Evolutionary conservation across 305 asterid genomes (phyloP).

Genomic region (Striga hermonthica): DNA sequence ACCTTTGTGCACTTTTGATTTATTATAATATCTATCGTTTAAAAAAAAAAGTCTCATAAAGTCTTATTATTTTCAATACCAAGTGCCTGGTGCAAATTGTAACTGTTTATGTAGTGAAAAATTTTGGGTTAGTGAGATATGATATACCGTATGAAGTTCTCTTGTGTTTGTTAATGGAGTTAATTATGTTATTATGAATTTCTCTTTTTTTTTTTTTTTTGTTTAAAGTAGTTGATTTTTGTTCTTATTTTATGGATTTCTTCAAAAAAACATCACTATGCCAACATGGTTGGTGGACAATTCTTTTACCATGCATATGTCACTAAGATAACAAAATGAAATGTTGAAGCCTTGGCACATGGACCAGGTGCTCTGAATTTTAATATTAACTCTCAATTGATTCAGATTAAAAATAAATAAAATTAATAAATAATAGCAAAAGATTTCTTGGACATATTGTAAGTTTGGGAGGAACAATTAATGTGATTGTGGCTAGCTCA

Average conservation of each 20-base stretch:
- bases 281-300: not conserved
- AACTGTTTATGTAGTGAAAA: too few relatives aligned
- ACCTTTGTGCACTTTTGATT: too few relatives aligned
- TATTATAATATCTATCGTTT: too few relatives aligned
- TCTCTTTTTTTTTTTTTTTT: not conserved
- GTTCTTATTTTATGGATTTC: not conserved
- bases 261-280: not conserved
- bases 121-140: conserved; percentile 21
- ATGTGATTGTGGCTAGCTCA: not conserved
- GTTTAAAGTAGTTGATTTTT: not conserved
- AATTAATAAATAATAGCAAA: not conserved
- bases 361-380: not conserved
- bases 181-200: conserved; percentile 16
- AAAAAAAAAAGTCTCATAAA: too few relatives aligned
- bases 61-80: too few relatives aligned
- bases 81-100: too few relatives aligned
- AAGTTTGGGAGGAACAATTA: not conserved
- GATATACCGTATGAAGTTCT: conserved; percentile 43
- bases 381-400: not conserved
- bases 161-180: conserved; percentile 41
- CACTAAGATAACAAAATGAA: not conserved
- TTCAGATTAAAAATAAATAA: not conserved
- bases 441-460: not conserved
- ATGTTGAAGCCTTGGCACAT: not conserved
- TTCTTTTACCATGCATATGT: not conserved